Base-by-base conservation (phyloP, 352 stramenopile species). In the Globisporangium orthogonon region DNA sequence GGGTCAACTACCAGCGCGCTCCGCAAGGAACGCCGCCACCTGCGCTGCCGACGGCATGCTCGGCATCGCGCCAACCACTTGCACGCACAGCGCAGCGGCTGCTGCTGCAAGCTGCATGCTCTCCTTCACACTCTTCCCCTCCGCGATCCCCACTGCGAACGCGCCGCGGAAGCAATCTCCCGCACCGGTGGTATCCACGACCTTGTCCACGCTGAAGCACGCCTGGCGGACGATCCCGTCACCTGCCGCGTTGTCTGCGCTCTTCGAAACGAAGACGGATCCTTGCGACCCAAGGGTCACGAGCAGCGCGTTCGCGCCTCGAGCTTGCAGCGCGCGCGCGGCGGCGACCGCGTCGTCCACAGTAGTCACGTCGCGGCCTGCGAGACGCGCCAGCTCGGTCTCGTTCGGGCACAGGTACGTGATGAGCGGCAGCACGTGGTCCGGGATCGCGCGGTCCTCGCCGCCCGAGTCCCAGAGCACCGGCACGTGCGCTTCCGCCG, bases 401-500 rank as follows among this genome's bases (percentile, higher is more conserved):
- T 94, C 83, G 50, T 94, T 94, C 2, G 83, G 83, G 39, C 79
- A 90, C 14, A 94, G 44, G 57, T 71, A 89, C 3, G 76, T 82
- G 48, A 92, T 67, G 29, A 70, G 51, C 23, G 69, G 74, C 18
- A 94, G 61, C 7, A 91, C 18, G 1, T 87, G 74, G 9, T 64
- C 61, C 23, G 75, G 69, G 48, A 94, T 75, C 2, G 67, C 52
- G 11, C 66, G 79, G 53, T 94, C 79, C 56, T 90, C 79, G 53
- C 84, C 84, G 33, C 84, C 84, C 7, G 70, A 76, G 64, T 94
- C 84, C 74, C 77, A 92, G 70, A 94, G 78, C 50, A 94, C 78
- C 1, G 76, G 76, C 6, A 87, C 69, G 4, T 67, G 61, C 3
- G 67, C 67, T 39, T 71, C 56, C 1, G 77, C 67, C 3, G 83